A percentile compares a stretch with the other conserved stretches of the same genome.
Evolutionary conservation across 2,329 filamentous ascomycete species (phyloP).

Genomic region (Hypoxylon sp.): DNA sequence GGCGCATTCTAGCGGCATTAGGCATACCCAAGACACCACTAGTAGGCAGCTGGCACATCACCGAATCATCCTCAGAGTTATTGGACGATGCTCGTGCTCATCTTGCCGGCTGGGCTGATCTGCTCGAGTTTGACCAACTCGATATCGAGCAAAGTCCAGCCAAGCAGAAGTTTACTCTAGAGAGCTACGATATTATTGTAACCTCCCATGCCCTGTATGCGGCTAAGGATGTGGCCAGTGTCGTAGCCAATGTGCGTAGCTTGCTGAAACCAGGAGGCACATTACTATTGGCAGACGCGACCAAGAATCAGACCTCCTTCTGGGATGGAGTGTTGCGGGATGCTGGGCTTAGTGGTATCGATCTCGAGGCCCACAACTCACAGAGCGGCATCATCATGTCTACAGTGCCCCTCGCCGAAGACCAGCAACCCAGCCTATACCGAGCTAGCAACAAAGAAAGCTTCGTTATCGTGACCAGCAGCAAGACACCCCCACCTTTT

Average conservation of each 20-base stretch:
- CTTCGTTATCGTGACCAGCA: slow-evolving; percentile 4
- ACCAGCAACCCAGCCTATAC: too few relatives aligned
- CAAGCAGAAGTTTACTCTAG: slow-evolving; percentile 19
- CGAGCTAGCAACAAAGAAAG: not conserved
- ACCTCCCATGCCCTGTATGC: slow-evolving; percentile 16
- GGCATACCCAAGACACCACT: not conserved
- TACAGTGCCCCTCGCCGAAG: not conserved
- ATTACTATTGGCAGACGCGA: slow-evolving; percentile 35
- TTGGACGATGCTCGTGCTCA: slow-evolving; percentile 16
- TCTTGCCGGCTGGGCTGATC: slow-evolving; percentile 25
- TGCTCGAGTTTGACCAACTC: slow-evolving; percentile 45
- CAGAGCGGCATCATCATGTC: slow-evolving; percentile 18
- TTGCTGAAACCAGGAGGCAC: slow-evolving; percentile 39
- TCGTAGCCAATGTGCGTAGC: slow-evolving; percentile 34
- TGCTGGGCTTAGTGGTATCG: slow-evolving; percentile 13
- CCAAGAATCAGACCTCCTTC: slow-evolving; percentile 5
- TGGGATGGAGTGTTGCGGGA: not conserved
- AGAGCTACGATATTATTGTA: slow-evolving; percentile 40
- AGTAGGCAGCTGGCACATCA: not conserved
- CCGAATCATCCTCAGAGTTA: slow-evolving; percentile 14
- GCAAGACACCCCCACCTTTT: not conserved
- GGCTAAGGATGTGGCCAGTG: slow-evolving; percentile 24
- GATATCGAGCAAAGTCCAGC: slow-evolving; percentile 44
- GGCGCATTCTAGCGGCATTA: slow-evolving; percentile 12
- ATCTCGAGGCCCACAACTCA: slow-evolving; percentile 8